Percentiles rank a stretch among this genome's conserved stretches.
These are phyloP conservation scores for Fraxinus paxiana DNA, from an alignment of 305 asterid genomes.

Conservation along the genomic window DNA sequence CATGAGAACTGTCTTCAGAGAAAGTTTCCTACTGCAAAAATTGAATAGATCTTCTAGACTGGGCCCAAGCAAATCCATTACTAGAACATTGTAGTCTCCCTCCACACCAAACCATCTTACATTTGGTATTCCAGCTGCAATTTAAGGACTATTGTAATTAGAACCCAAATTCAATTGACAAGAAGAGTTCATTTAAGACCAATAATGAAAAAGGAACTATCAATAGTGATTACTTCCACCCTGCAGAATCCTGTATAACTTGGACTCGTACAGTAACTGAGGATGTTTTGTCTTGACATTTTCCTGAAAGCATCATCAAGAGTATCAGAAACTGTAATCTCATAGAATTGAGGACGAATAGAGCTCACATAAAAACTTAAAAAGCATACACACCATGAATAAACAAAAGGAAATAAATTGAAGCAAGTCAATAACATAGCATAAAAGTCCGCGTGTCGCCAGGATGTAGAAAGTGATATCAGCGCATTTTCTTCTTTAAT, in stretches of 20 bases:
- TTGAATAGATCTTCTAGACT: conserved; percentile 79
- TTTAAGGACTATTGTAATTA: conserved; percentile 19
- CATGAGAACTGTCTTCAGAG: conserved; percentile 78
- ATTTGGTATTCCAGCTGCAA: conserved; percentile 73
- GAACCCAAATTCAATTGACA: conserved; percentile 19
- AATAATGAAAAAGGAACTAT: conserved; percentile 9
- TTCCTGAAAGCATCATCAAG: conserved; percentile 46
- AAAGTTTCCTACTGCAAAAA: conserved; percentile 67
- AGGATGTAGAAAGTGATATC: neutral
- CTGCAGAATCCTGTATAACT: conserved; percentile 64
- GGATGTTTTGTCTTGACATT: conserved; percentile 74
- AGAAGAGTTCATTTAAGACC: neutral
- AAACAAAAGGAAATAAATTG: neutral
- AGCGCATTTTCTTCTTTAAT: neutral
- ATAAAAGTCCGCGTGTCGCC: neutral
- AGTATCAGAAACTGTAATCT: conserved; percentile 14
- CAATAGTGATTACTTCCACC: conserved; percentile 59
- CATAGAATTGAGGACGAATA: neutral
- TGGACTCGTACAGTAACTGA: conserved; percentile 67
- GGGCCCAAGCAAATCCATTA: conserved; percentile 82
- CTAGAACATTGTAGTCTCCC: conserved; percentile 72
- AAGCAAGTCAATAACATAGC: neutral
- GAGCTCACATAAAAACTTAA: neutral
- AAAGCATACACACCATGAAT: neutral
- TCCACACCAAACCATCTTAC: conserved; percentile 74